Base-by-base conservation (phyloP, 495 filamentous ascomycete genomes). In the Penicillium soppii region DNA sequence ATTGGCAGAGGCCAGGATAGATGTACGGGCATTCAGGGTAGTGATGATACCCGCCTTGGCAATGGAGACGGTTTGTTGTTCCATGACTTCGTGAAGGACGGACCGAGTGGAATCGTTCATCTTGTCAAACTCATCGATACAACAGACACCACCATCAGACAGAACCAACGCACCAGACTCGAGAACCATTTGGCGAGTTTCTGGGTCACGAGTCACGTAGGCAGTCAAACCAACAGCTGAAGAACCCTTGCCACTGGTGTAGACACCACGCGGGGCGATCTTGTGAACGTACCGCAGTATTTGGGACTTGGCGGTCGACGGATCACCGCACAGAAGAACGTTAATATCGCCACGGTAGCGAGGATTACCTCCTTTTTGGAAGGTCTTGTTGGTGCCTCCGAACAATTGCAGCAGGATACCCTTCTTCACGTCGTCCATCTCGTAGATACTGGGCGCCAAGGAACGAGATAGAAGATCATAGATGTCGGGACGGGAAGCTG, bases 31-130 rank as follows among this genome's bases (percentile, higher is more conserved):
- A 63, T 98, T 98, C 53, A 98, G 77, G 1, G 94, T 97, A 3
- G 94, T 98, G 71, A 98, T 98, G 72, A 98, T 98, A 60, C 94
- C 94, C 1, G 94, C 94, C 76, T 98, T 98, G 51, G 94, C 94
- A 52, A 98, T 95, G 1, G 95, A 97, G 10, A 98, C 92, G 1
- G 94, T 98, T 74, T 98, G 94, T 70, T 98, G 94, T 65, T 98
- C 94, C 94, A 98, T 98, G 15, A 98, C 94, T 83, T 98, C 94
- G 78, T 98, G 94, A 27, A 98, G 79, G 8, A 97, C 94, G 3
- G 92, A 96, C 27, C 94, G 86, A 0, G 95, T 97, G 20, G 91
- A 83, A 47, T 98, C 94, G 45, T 87, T 91, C 94, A 98, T 98
- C 70, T 98, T 98, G 76, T 98, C 94, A 58, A 98, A 98, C 68